A percentile compares a stretch with the other conserved stretches of the same genome.
These are phyloP conservation scores for Ophiostoma piceae DNA, from an alignment of 2,329 filamentous ascomycete genomes.

Conservation along the genomic window DNA sequence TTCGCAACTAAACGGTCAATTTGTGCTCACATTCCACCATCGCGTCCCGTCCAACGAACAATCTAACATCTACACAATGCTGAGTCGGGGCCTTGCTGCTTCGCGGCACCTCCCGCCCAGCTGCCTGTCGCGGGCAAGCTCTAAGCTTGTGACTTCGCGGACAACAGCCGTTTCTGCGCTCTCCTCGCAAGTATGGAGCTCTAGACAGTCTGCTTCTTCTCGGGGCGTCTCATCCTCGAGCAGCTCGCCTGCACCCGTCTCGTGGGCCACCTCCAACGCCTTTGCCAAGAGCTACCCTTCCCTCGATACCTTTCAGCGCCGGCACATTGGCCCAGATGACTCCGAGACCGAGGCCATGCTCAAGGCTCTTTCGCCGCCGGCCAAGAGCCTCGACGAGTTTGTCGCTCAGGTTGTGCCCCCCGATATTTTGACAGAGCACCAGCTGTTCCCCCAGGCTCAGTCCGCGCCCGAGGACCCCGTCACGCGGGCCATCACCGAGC, in stretches of 20 bases:
- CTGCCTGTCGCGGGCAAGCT: conserved; percentile 17
- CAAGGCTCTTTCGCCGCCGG: conserved; percentile 68
- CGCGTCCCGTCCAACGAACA: background rate
- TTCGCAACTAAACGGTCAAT: background rate
- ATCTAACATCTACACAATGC: conserved; percentile 14
- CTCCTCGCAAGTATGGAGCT: conserved; percentile 17
- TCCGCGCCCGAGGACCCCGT: conserved; percentile 38
- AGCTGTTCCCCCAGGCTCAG: conserved; percentile 52
- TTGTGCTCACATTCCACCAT: background rate
- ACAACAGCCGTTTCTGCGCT: background rate
- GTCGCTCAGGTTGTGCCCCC: conserved; percentile 76
- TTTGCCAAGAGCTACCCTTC: conserved; percentile 29
- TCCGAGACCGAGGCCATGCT: conserved; percentile 72
- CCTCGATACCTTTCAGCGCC: conserved; percentile 65
- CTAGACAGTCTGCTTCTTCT: conserved; percentile 19
- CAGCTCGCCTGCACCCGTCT: conserved; percentile 19
- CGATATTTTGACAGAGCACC: conserved; percentile 65
- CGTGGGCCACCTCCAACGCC: conserved; percentile 25
- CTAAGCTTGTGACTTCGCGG: conserved; percentile 1
- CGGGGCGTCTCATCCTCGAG: conserved; percentile 19
- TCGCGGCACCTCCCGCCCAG: conserved; percentile 22
- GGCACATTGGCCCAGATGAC: conserved; percentile 81
- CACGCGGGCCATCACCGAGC: conserved; percentile 35
- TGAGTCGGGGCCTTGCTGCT: conserved; percentile 28
- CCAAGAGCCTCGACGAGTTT: conserved; percentile 70